These are phyloP conservation scores for Arctium minus DNA, from an alignment of 129 eudicot genomes.

Conservation along the genomic window DNA sequence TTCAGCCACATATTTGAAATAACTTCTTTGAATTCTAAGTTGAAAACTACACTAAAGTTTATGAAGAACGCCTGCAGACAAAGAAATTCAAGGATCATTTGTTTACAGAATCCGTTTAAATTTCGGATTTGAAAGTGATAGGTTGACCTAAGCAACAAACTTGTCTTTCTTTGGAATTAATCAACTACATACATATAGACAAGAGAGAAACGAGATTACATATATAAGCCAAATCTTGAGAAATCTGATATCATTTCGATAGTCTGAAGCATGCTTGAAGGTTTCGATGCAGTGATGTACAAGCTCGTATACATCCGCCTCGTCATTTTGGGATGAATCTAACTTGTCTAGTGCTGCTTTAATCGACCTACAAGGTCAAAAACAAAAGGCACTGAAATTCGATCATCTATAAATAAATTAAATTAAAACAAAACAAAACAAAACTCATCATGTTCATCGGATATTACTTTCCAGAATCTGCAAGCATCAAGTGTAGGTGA, in stretches of 20 bases:
- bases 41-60: not conserved
- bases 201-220: conserved; percentile 27
- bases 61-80: not conserved
- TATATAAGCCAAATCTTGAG: conserved; percentile 83
- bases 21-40: not conserved
- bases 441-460: not conserved
- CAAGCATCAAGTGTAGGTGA: not conserved
- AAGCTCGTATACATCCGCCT: conserved; percentile 33
- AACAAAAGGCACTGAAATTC: not conserved
- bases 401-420: not conserved
- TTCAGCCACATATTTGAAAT: not conserved
- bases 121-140: not conserved
- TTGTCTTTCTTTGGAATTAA: not conserved
- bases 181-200: not conserved
- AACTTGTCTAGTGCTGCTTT: conserved; percentile 33
- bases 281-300: conserved; percentile 42
- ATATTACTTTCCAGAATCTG: not conserved
- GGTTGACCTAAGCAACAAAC: conserved; percentile 2
- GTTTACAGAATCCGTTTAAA: not conserved
- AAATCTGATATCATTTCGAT: conserved; percentile 67
- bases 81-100: not conserved
- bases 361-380: conserved; percentile 51
- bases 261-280: conserved; percentile 49
- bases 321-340: conserved; percentile 15
- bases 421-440: too few species aligned